Percentiles rank a stretch among this genome's conserved stretches.
These are phyloP conservation scores for Nepenthes alata DNA, from an alignment of 179 eudicot species.

Conservation along the genomic window DNA sequence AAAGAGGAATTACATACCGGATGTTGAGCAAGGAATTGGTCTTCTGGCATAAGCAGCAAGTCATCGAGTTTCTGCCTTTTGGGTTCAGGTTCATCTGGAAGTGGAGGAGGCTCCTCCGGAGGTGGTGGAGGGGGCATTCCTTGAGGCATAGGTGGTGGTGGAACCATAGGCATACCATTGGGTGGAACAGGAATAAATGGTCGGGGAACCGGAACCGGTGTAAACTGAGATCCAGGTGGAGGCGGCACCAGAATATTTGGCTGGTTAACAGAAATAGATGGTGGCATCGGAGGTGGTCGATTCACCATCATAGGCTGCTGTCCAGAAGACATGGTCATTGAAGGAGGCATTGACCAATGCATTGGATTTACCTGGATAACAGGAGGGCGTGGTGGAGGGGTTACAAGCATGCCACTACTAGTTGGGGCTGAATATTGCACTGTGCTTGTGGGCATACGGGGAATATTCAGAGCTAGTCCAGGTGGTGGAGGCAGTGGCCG, in stretches of 20 bases:
- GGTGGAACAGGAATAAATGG: slow-evolving; percentile 33
- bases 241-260: slow-evolving; percentile 59
- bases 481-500: slow-evolving; percentile 84
- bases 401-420: slow-evolving; percentile 35
- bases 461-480: slow-evolving; percentile 62
- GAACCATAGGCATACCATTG: slow-evolving; percentile 58
- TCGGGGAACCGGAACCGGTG: slow-evolving; percentile 54
- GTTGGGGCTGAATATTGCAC: slow-evolving; percentile 48
- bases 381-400: slow-evolving; percentile 52
- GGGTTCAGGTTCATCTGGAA: slow-evolving; percentile 96
- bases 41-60: slow-evolving; percentile 68
- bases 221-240: slow-evolving; percentile 71
- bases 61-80: slow-evolving; percentile 90
- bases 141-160: slow-evolving; percentile 74
- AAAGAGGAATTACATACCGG: slow-evolving; percentile 32
- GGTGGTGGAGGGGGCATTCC: slow-evolving; percentile 89
- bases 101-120: slow-evolving; percentile 92
- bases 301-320: slow-evolving; percentile 72
- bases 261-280: slow-evolving; percentile 32
- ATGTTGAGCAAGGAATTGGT: slow-evolving; percentile 85
- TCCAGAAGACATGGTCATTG: slow-evolving; percentile 51
- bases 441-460: slow-evolving; percentile 49
- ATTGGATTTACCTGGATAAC: slow-evolving; percentile 29
- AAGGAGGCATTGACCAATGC: slow-evolving; percentile 55
- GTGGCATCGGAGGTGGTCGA: slow-evolving; percentile 56